Conservation (phyloP, 768 basidiomycete species). For the Rhodotorula diobovata region DNA sequence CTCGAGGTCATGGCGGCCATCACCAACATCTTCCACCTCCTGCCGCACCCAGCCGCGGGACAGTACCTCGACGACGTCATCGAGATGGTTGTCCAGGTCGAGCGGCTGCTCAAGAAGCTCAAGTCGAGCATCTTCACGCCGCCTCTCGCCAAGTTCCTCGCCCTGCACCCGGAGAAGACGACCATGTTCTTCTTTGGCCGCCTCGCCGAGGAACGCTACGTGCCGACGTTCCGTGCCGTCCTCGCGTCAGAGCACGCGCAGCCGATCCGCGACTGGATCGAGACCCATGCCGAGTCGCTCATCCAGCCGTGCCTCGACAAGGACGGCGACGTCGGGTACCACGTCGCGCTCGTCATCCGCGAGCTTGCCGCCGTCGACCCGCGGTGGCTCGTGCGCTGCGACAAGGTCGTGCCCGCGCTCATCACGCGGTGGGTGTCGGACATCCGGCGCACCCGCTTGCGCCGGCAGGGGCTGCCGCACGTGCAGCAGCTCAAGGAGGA, state of each 20-base stretch:
- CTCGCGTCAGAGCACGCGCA: conserved; percentile 48
- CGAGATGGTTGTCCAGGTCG: conserved; percentile 82
- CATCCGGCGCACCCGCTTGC: conserved; percentile 35
- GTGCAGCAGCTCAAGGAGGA: conserved; percentile 47
- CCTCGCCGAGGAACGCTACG: conserved; percentile 63
- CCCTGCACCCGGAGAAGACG: conserved; percentile 81
- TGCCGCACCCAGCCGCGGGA: conserved; percentile 80
- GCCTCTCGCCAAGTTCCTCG: conserved; percentile 81
- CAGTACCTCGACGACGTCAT: conserved; percentile 85
- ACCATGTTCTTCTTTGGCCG: conserved; percentile 77
- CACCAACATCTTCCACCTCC: conserved; percentile 92
- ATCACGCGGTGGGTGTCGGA: conserved; percentile 40
- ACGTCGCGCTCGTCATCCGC: conserved; percentile 68
- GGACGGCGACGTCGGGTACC: conserved; percentile 44
- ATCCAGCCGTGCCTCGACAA: conserved; percentile 47
- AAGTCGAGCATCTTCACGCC: conserved; percentile 85
- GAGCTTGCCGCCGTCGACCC: conserved; percentile 68
- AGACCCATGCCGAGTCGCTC: conserved; percentile 45
- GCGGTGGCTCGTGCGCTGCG: conserved; percentile 66
- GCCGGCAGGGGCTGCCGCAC: conserved; percentile 38
- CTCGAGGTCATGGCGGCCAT: conserved; percentile 90
- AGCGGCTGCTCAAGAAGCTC: conserved; percentile 84
- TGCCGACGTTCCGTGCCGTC: conserved; percentile 39
- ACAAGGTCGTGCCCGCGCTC: conserved; percentile 45
- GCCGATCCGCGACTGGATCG: conserved; percentile 55